Conservation (phyloP, 257 asterid genomes). For the Petunia axillaris region DNA sequence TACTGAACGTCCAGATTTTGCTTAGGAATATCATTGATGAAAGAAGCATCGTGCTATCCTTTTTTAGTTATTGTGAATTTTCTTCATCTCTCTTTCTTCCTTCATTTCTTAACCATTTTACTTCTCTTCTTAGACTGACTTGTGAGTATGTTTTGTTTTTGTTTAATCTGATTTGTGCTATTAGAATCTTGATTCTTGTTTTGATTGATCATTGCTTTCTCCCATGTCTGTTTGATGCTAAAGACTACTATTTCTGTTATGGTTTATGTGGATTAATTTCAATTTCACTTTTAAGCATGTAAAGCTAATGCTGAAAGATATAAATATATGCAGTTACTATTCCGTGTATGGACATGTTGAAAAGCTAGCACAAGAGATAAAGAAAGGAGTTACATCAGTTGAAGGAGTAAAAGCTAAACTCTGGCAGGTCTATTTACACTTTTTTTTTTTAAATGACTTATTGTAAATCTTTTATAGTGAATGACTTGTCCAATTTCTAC, state of each 20-base stretch:
- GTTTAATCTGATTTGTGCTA: not conserved
- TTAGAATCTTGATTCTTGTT: not conserved
- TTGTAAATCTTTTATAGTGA: not conserved
- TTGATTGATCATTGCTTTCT: not conserved
- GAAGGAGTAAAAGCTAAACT: constrained; percentile 21
- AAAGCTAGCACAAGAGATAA: constrained; percentile 30
- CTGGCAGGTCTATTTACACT: constrained; percentile 54
- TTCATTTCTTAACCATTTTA: too few species aligned
- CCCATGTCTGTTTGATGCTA: not conserved
- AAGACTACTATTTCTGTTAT: too few species aligned
- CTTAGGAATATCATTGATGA: too few species aligned
- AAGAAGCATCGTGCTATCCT: too few species aligned
- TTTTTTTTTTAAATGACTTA: not conserved
- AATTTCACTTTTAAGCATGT: not conserved
- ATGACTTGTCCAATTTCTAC: not conserved
- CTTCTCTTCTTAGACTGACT: not conserved
- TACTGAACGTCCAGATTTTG: too few species aligned
- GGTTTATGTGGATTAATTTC: not conserved
- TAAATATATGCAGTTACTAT: constrained; percentile 39
- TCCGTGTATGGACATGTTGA: constrained; percentile 65
- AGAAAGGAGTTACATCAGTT: too few species aligned
- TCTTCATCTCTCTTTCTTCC: too few species aligned
- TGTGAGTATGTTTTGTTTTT: not conserved
- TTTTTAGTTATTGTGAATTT: too few species aligned
- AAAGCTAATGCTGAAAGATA: not conserved